Evolutionary conservation across 176 grass and related monocot species (phyloP), one percentile per base, ranked within the genome.

Genomic region (Zoysia japonica): DNA sequence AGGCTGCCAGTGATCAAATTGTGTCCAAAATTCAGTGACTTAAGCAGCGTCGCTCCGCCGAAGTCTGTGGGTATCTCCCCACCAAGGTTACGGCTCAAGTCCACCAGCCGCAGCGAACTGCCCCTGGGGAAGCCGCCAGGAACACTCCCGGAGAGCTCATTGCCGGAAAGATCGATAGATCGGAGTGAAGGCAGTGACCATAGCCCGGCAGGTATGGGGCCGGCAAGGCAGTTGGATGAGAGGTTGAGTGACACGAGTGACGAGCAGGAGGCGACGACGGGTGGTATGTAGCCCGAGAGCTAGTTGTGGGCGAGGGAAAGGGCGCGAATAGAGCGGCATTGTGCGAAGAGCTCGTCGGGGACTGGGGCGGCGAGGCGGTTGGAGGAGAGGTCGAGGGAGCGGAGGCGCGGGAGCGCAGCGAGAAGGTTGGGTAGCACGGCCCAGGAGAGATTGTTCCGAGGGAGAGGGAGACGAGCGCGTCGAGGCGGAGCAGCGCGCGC

Each of bases 171-270:
- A 77, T 99, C 96, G 17, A 99, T 84, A 0, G 78, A 95, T 3
- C 92, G 88, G 39, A 99, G 90, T 15, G 80, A 63, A 8, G 87
- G 80, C 45, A 99, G 36, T 45, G 88, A 88, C 96, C 96, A 99
- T 75, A 99, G 77, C 9, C 80, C 78, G 17, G 76, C 69, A 0
- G 90, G 92, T 41, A 99, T 84, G 50, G 86, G 79, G 50, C 88
- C 88, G 8, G 84, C 88, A 4, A 99, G 81, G 67, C 72, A 79
- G 80, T 95, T 99, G 56, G 88, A 90, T 1, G 88, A 95, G 7
- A 99, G 75, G 77, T 95, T 91, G 5, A 99, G 86, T 15, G 87
- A 74, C 37, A 84, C 92, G 45, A 99, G 96, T 43, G 92, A 91
- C 47, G 86, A 79, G 70, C 96, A 99, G 16, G 83, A 67, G 47